Conservation (phyloP, 805 yeast genomes). For the Candida corydali region DNA sequence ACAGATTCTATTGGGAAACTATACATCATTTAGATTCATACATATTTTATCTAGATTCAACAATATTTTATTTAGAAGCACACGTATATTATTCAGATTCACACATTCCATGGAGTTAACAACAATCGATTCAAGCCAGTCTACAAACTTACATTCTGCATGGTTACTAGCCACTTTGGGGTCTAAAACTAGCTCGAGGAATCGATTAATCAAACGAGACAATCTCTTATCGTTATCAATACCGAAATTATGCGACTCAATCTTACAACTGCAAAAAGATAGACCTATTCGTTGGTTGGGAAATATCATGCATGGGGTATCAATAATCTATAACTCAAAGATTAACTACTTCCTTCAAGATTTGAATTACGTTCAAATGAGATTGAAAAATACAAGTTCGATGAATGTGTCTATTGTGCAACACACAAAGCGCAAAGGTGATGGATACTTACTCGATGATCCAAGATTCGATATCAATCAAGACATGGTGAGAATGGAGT, state of each 20-base stretch:
- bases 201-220: constrained; percentile 25
- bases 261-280: constrained; percentile 4
- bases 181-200: constrained; percentile 17
- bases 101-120: constrained; percentile 1
- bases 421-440: too few species aligned
- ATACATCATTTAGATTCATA: background rate
- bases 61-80: too few species aligned
- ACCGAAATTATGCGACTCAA: constrained; percentile 34
- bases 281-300: constrained; percentile 31
- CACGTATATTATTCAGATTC: too few species aligned
- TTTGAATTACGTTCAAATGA: constrained; percentile 10
- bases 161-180: constrained; percentile 44
- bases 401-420: too few species aligned
- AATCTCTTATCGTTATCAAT: constrained; percentile 33
- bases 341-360: constrained; percentile 42
- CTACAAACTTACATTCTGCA: constrained; percentile 18
- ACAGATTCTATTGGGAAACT: too few species aligned
- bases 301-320: constrained; percentile 44
- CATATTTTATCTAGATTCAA: too few species aligned
- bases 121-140: constrained; percentile 1
- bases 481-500: constrained; percentile 16
- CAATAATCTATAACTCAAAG: constrained; percentile 47
- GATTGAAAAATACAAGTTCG: constrained; percentile 1
- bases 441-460: constrained; percentile 19
- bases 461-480: constrained; percentile 20